These are phyloP conservation scores for Dendrobium officinale DNA, from an alignment of 106 monocot species.

Conservation along the genomic window DNA sequence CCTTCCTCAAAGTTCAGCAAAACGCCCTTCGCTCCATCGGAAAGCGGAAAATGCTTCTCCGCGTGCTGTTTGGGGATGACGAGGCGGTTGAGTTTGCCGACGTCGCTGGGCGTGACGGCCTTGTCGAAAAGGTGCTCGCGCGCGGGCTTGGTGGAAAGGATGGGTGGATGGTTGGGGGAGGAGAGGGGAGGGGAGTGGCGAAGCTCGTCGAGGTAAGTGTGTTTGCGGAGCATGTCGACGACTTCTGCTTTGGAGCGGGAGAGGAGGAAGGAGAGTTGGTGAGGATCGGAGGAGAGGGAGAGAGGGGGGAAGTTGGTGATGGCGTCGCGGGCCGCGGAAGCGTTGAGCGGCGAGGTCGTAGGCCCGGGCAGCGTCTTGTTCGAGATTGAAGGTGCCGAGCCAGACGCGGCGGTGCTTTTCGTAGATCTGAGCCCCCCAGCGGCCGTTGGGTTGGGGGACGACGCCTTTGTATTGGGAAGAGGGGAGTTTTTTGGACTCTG, in stretches of 20 bases:
- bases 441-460: conserved; percentile 78
- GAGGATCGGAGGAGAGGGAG: conserved; percentile 16
- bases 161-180: background rate
- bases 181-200: conserved; percentile 23
- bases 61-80: conserved; percentile 96
- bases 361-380: conserved; percentile 60
- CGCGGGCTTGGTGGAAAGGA: background rate
- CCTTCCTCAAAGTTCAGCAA: conserved; percentile 58
- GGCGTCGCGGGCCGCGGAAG: conserved; percentile 79
- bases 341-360: conserved; percentile 82
- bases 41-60: conserved; percentile 72
- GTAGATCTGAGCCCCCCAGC: conserved; percentile 92
- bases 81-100: conserved; percentile 89
- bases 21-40: conserved; percentile 30
- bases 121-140: conserved; percentile 67
- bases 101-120: conserved; percentile 85
- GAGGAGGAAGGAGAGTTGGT: conserved; percentile 53
- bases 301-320: conserved; percentile 70
- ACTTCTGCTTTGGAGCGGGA: conserved; percentile 74
- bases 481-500: conserved; percentile 43
- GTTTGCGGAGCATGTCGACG: conserved; percentile 88
- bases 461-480: conserved; percentile 70
- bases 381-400: conserved; percentile 81
- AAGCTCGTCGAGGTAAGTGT: conserved; percentile 69
- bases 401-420: conserved; percentile 82